These are phyloP conservation scores for Prunus yedoensis DNA, from an alignment of 331 rosid genomes.

Conservation along the genomic window DNA sequence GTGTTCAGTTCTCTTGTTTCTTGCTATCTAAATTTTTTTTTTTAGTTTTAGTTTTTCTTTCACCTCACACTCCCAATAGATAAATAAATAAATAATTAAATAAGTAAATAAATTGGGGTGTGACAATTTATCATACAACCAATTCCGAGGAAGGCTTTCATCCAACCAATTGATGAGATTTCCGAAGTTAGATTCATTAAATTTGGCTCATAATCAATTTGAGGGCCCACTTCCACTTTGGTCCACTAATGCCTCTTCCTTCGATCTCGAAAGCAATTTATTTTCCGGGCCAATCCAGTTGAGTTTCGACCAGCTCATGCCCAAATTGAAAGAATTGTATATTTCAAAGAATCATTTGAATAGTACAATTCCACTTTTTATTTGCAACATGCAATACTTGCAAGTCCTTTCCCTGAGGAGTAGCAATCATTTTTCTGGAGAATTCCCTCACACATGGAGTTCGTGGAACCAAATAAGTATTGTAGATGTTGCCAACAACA, in stretches of 20 bases:
- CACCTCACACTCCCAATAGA: too few relatives aligned
- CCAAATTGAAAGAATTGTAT: not conserved
- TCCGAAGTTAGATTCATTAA: too few relatives aligned
- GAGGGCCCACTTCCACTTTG: conserved; percentile 16
- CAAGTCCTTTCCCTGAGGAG: not conserved
- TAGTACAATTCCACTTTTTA: not conserved
- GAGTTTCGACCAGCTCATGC: conserved; percentile 3
- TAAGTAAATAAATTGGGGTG: too few relatives aligned
- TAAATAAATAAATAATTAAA: too few relatives aligned
- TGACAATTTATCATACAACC: conserved; percentile 5
- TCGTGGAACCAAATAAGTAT: fast-evolving
- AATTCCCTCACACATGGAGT: not conserved
- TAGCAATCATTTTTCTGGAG: conserved; percentile 7
- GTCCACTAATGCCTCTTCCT: not conserved
- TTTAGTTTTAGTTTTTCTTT: too few relatives aligned
- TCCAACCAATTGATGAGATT: not conserved
- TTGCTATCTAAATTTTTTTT: too few relatives aligned
- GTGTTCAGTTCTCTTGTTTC: too few relatives aligned
- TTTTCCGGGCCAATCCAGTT: conserved; percentile 6
- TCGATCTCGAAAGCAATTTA: conserved; percentile 14
- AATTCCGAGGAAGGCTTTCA: conserved; percentile 1
- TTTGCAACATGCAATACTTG: conserved; percentile 4
- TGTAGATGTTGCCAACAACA: conserved; percentile 13
- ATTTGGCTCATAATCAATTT: conserved; percentile 12
- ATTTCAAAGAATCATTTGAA: conserved; percentile 8